Percentiles rank a stretch among this genome's conserved stretches.
Evolutionary conservation across 129 eudicot species (phyloP).

Genomic region (Escallonia herrerae): DNA sequence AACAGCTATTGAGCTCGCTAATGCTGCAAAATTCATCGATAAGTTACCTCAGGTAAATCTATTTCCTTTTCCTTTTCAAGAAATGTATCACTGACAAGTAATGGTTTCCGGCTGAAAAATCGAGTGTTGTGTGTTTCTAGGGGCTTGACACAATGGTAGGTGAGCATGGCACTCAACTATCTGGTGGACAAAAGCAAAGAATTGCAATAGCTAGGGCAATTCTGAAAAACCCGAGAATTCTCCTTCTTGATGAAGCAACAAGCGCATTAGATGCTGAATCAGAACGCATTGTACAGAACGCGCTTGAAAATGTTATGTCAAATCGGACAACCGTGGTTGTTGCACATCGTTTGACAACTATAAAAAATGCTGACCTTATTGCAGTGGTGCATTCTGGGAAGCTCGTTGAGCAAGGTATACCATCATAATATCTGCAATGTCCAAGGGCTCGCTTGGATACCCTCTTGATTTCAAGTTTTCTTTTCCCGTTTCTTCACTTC

Average conservation of each 20-base stretch:
- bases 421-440: background rate
- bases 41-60: conserved; percentile 46
- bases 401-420: conserved; percentile 56
- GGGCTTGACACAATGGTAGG: conserved; percentile 80
- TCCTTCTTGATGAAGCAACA: conserved; percentile 81
- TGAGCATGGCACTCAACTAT: conserved; percentile 73
- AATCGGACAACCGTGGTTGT: conserved; percentile 58
- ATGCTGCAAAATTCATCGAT: conserved; percentile 66
- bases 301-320: conserved; percentile 56
- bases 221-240: conserved; percentile 61
- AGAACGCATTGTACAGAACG: conserved; percentile 66
- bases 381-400: conserved; percentile 69
- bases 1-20: conserved; percentile 52
- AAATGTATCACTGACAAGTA: too few species aligned
- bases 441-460: too few species aligned
- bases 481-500: too few species aligned
- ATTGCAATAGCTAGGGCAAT: conserved; percentile 76
- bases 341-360: conserved; percentile 62
- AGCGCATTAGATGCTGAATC: conserved; percentile 81
- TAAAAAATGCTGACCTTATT: conserved; percentile 51
- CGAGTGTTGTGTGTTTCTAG: conserved; percentile 17
- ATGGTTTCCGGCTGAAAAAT: background rate
- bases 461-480: too few species aligned
- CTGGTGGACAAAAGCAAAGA: conserved; percentile 87
- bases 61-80: too few species aligned